Evolutionary conservation across 768 basidiomycete species (phyloP), one percentile per base, ranked within the genome.

Genomic region (Boletales sp.): DNA sequence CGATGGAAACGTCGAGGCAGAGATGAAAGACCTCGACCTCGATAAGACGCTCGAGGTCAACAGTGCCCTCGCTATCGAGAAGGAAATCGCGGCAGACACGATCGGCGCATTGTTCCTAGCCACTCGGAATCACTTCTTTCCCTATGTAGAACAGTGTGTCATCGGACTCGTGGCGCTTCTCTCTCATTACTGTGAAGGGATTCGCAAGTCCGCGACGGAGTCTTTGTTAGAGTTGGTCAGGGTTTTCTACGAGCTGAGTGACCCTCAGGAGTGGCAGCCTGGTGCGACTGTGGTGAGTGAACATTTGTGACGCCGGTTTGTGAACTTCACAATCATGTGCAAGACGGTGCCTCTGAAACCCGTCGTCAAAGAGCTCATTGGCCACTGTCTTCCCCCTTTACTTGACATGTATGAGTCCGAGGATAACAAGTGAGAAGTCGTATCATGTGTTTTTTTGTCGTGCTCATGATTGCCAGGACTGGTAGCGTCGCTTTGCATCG

Each of bases 1-100:
- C 12, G 80, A 84, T 56, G 77, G 78, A n/a, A 77, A 74, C 54
- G 65, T 70, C 15, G 78, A 81, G 34, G 70, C 78, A 48, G 86
- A 90, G 53, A 69, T 84, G 50, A 89, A 91, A 51, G 88, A n/a
- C n/a, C n/a, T 90, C 40, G 90, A 93, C 59, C 69, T 91, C 43
- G 90, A 91, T 60, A 91, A 92, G 69, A 76, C 91, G 69, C 80
- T 93, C 63, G 90, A 93, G 54, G 91, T 94, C 54, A 95, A 94
- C 74, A 91, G 88, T 59, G 94, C 94, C 18, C 87, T 98, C 56
- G 94, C 94, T 38, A 92, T 98, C 48, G 97, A 99, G 77, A 99
- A 99, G 72, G 97, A 99, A 75, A 97, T 97, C 52, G 94, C 97
- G 19, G 92, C 93, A 21, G 94, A 98, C 66, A 92, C 94, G 5